phyloP scores from a whole-genome alignment of 2,329 filamentous ascomycete genomes.

The Ophiostoma tasmaniense region DNA sequence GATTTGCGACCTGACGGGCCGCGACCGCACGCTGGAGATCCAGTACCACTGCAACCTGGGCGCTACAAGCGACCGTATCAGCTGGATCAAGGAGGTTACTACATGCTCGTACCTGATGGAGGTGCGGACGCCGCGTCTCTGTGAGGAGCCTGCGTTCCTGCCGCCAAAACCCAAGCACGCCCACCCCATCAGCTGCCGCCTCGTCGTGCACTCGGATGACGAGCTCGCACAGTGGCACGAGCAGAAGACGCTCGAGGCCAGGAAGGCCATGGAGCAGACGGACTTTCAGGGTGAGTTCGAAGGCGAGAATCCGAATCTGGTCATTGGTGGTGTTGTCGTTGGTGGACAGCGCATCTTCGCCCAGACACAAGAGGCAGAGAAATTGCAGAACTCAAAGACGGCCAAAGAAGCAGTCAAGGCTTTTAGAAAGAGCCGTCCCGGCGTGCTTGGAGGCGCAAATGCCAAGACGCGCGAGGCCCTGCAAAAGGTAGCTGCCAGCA shows the following conservation, averaged over 20 bases:
- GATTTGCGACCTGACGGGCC: slow-evolving; percentile 75
- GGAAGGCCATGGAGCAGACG: slow-evolving; percentile 28
- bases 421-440: background rate
- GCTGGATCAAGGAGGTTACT: slow-evolving; percentile 85
- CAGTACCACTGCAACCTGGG: slow-evolving; percentile 73
- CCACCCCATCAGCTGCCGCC: slow-evolving; percentile 67
- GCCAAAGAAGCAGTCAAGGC: slow-evolving; percentile 7
- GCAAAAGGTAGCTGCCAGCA: background rate
- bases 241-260: slow-evolving; percentile 32
- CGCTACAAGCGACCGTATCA: slow-evolving; percentile 64
- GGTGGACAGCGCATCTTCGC: slow-evolving; percentile 35
- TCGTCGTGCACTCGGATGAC: slow-evolving; percentile 52
- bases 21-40: slow-evolving; percentile 74
- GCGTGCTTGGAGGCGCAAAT: background rate
- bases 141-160: slow-evolving; percentile 76
- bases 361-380: background rate
- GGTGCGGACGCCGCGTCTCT: slow-evolving; percentile 79
- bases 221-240: slow-evolving; percentile 34
- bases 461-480: slow-evolving; percentile 19
- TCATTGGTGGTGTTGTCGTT: slow-evolving; percentile 46
- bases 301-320: slow-evolving; percentile 24
- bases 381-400: slow-evolving; percentile 6
- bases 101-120: slow-evolving; percentile 93
- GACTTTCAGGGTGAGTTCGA: background rate
- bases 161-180: slow-evolving; percentile 70